phyloP scores from a whole-genome alignment of 1,284 basidiomycete genomes.

The Pascua guehoae region DNA sequence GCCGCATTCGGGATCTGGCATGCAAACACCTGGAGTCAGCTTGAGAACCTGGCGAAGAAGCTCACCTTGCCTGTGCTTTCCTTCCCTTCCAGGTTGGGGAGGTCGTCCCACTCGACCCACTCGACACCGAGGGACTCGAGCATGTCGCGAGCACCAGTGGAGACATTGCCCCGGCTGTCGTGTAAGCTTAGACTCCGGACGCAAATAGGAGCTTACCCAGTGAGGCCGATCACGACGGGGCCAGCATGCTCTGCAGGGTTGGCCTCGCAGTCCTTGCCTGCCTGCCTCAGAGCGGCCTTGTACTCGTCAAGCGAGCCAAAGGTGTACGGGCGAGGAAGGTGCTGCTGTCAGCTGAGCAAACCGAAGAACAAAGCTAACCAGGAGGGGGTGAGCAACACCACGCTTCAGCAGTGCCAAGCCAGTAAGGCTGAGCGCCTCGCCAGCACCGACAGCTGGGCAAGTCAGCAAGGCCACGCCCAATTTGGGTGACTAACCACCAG shows the following conservation, averaged over 20 bases:
- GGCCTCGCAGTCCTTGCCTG: conserved; percentile 45
- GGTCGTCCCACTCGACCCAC: conserved; percentile 58
- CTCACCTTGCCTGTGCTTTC: conserved; percentile 55
- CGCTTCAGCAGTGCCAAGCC: conserved; percentile 71
- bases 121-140: conserved; percentile 66
- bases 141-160: conserved; percentile 68
- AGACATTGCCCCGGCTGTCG: conserved; percentile 69
- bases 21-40: conserved; percentile 62
- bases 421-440: conserved; percentile 73
- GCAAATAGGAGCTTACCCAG: conserved; percentile 58
- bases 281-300: conserved; percentile 57
- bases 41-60: not conserved
- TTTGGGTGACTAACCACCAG: conserved; percentile 61
- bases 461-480: conserved; percentile 3
- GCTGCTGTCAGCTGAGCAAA: conserved; percentile 54
- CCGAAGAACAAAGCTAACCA: conserved; percentile 63
- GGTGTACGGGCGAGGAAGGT: conserved; percentile 74
- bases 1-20: conserved; percentile 67
- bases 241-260: conserved; percentile 53
- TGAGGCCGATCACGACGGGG: conserved; percentile 75
- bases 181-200: not conserved
- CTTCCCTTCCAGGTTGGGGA: conserved; percentile 52
- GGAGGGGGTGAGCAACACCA: conserved; percentile 75
- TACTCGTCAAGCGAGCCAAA: conserved; percentile 61
- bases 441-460: conserved; percentile 67